Percentiles rank a stretch among this genome's conserved stretches.
These are phyloP conservation scores for Thalassiosira mediterranea DNA, from an alignment of 352 stramenopile species.

Conservation along the genomic window DNA sequence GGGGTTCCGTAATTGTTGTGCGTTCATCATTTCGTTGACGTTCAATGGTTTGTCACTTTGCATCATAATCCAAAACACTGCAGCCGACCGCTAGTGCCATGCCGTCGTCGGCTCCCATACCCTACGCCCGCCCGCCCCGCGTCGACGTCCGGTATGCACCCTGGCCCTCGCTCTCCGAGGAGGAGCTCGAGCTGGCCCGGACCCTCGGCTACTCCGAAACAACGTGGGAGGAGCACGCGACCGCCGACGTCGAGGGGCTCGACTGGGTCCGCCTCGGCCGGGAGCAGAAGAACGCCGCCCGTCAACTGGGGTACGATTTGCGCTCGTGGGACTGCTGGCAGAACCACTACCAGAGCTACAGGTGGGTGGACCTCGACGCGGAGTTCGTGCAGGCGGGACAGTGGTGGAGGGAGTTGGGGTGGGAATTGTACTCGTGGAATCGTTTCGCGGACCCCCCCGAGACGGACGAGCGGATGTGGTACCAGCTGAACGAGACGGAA, in stretches of 20 bases:
- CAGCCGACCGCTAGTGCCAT: no score
- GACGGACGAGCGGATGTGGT: conserved; percentile 27
- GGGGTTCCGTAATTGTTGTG: conserved; percentile 37
- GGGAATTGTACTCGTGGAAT: conserved; percentile 44
- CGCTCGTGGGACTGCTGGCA: conserved; percentile 42
- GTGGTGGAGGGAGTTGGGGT: conserved; percentile 36
- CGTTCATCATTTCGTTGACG: no score
- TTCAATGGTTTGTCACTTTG: no score
- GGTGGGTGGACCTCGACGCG: conserved; percentile 34
- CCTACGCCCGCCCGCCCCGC: conserved; percentile 19
- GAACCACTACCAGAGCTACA: conserved; percentile 42
- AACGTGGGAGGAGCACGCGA: conserved; percentile 33
- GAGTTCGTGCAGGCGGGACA: conserved; percentile 30
- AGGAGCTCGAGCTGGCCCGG: not conserved
- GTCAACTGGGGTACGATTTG: not conserved
- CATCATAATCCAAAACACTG: no score
- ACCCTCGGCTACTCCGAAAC: conserved; percentile 30
- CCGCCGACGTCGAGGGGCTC: conserved; percentile 25
- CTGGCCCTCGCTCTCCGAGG: conserved; percentile 16
- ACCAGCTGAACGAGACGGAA: conserved; percentile 29
- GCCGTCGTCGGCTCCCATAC: no score
- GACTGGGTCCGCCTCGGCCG: conserved; percentile 16
- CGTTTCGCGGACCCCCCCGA: conserved; percentile 12
- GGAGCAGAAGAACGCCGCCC: conserved; percentile 7
- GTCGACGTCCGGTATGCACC: conserved; percentile 33